These are phyloP conservation scores for Myxozyma lipomycoides DNA, from an alignment of 805 yeast species.

Conservation along the genomic window DNA sequence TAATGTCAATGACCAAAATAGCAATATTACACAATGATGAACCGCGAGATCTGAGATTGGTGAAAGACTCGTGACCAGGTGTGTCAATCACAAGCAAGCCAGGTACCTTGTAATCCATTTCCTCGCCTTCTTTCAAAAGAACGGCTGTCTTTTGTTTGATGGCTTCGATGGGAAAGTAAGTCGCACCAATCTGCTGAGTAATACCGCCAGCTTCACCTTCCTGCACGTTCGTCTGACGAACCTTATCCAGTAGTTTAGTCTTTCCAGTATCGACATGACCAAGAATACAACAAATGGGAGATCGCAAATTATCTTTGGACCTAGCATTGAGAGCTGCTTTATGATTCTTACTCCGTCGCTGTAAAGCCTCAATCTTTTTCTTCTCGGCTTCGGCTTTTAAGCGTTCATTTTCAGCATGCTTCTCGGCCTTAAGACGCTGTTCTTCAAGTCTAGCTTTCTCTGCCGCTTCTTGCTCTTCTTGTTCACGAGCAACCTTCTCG, in stretches of 20 bases:
- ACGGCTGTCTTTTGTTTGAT: constrained; percentile 86
- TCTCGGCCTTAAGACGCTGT: constrained; percentile 11
- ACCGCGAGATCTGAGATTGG: constrained; percentile 97
- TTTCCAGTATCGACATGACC: constrained; percentile 99
- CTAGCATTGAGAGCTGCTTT: constrained; percentile 39
- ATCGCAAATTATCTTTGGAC: constrained; percentile 66
- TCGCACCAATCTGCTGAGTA: constrained; percentile 99
- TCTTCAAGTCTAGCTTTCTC: constrained; percentile 36
- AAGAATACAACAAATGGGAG: constrained; percentile 97
- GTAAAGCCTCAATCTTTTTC: constrained; percentile 38
- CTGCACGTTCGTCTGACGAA: constrained; percentile 98
- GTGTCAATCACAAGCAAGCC: constrained; percentile 96
- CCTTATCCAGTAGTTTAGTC: constrained; percentile 91
- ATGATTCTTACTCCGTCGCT: constrained; percentile 39
- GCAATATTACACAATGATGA: constrained; percentile 99
- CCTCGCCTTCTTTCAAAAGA: constrained; percentile 81
- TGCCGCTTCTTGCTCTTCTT: constrained; percentile 37
- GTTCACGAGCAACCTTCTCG: constrained; percentile 31
- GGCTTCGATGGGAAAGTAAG: constrained; percentile 96
- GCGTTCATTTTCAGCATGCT: constrained; percentile 12
- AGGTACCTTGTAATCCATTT: constrained; percentile 82
- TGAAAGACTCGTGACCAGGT: constrained; percentile 99
- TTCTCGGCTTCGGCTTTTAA: constrained; percentile 35
- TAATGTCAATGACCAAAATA: constrained; percentile 93
- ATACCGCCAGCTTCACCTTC: constrained; percentile 99